A percentile compares a stretch with the other conserved stretches of the same genome.
Conservation (phyloP, 192 early-diverging fungal species). For the Radiomyces spectabilis region DNA sequence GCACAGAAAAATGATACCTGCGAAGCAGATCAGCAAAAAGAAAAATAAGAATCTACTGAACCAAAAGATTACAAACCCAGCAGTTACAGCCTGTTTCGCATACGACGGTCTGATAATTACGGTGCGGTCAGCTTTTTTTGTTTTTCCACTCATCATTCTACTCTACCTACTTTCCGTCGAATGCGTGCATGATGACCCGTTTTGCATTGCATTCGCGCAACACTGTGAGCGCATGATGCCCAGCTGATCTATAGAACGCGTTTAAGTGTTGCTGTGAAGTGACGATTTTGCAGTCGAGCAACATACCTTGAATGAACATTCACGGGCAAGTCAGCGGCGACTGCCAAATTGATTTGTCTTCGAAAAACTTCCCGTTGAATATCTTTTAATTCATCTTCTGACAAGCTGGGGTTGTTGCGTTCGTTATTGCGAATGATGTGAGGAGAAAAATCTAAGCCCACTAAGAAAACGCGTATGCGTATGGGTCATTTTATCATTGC, state of each 20-base stretch:
- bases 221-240: constrained; percentile 44
- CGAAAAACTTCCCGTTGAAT: constrained; percentile 43
- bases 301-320: constrained; percentile 48
- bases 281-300: too few species aligned
- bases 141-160: neutral
- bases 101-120: constrained; percentile 20
- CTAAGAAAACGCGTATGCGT: constrained; percentile 5
- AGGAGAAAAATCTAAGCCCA: constrained; percentile 44
- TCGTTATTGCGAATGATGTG: constrained; percentile 28
- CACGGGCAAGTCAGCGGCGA: constrained; percentile 34
- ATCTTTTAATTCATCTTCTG: constrained; percentile 32
- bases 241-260: constrained; percentile 25
- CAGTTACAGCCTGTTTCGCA: constrained; percentile 29
- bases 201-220: constrained; percentile 38
- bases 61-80: too few species aligned
- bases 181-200: constrained; percentile 45
- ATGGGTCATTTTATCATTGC: neutral
- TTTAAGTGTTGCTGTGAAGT: neutral
- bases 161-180: constrained; percentile 40
- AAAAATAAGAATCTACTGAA: constrained; percentile 5
- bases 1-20: constrained; percentile 47
- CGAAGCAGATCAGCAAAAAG: neutral
- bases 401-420: constrained; percentile 20
- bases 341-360: constrained; percentile 36
- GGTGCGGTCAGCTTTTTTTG: neutral